A percentile compares a stretch with the other conserved stretches of the same genome.
Evolutionary conservation across 2,329 filamentous ascomycete genomes (phyloP).

Genomic region (Fusarium odoratissimum): DNA sequence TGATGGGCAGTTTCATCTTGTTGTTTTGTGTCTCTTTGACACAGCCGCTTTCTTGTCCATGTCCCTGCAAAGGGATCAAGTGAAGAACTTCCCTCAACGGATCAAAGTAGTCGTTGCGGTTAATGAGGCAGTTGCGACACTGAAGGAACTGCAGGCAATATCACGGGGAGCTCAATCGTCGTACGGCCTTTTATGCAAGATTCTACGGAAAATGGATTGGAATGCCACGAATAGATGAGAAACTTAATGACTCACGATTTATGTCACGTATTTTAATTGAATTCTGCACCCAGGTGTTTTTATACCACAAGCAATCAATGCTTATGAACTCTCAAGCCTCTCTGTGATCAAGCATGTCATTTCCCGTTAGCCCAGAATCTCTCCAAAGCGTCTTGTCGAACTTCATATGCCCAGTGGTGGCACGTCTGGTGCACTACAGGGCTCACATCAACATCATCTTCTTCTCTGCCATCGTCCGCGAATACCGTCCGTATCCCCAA

Average conservation of each 20-base stretch:
- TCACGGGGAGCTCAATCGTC: conserved; percentile 15
- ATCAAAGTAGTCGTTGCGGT: neutral
- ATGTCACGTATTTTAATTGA: neutral
- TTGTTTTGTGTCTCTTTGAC: conserved; percentile 2
- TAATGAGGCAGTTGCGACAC: neutral
- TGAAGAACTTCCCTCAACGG: neutral
- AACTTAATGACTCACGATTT: neutral
- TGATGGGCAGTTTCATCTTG: conserved; percentile 11
- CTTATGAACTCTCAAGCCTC: neutral
- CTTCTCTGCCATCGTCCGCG: conserved; percentile 1
- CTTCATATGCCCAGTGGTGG: conserved; percentile 23
- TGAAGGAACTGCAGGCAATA: neutral
- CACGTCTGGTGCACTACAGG: conserved; percentile 26
- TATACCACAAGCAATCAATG: neutral
- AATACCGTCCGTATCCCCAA: conserved; percentile 22
- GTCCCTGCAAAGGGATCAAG: neutral
- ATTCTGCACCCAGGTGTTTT: neutral
- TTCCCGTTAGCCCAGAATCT: conserved; percentile 7
- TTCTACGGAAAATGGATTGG: conserved; percentile 4
- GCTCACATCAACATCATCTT: conserved; percentile 6
- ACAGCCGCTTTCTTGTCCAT: conserved; percentile 12
- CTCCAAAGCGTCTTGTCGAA: conserved; percentile 11
- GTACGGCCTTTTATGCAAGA: neutral
- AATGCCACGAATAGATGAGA: neutral
- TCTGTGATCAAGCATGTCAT: neutral